Conservation (phyloP, 2,329 filamentous ascomycete species). For the Sclerotinia nivalis region DNA sequence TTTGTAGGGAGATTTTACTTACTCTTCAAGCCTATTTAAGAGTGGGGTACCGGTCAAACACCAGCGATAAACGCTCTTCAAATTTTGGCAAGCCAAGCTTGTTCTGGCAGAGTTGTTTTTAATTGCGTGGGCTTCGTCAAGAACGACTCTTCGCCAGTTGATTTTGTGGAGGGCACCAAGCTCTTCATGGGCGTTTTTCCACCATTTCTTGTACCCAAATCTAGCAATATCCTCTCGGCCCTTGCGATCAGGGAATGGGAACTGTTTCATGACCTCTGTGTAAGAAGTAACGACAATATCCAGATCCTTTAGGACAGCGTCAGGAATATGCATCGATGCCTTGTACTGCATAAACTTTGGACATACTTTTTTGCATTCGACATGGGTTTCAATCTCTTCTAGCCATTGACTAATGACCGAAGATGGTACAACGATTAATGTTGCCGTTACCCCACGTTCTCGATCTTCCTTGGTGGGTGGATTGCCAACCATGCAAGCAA, state of each 20-base stretch:
- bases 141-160: constrained; percentile 53
- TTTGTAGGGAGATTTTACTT: constrained; percentile 20
- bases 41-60: constrained; percentile 41
- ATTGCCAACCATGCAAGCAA: constrained; percentile 43
- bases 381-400: constrained; percentile 36
- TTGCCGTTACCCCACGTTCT: constrained; percentile 30
- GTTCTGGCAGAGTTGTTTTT: constrained; percentile 50
- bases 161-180: constrained; percentile 45
- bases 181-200: constrained; percentile 36
- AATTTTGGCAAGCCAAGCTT: constrained; percentile 47
- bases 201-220: constrained; percentile 41
- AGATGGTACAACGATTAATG: constrained; percentile 38
- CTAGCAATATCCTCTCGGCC: constrained; percentile 78
- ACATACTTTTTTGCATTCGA: constrained; percentile 26
- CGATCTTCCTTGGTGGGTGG: constrained; percentile 46
- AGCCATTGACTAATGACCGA: constrained; percentile 39
- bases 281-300: constrained; percentile 40
- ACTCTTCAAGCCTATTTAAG: constrained; percentile 39
- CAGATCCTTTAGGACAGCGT: constrained; percentile 27
- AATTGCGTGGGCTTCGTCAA: constrained; percentile 59
- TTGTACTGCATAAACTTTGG: constrained; percentile 36
- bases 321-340: constrained; percentile 15
- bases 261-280: constrained; percentile 51
- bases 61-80: constrained; percentile 39
- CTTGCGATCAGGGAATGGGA: constrained; percentile 90